Base-by-base conservation (phyloP, 2,329 filamentous ascomycete species). In the Phoma sp. region DNA sequence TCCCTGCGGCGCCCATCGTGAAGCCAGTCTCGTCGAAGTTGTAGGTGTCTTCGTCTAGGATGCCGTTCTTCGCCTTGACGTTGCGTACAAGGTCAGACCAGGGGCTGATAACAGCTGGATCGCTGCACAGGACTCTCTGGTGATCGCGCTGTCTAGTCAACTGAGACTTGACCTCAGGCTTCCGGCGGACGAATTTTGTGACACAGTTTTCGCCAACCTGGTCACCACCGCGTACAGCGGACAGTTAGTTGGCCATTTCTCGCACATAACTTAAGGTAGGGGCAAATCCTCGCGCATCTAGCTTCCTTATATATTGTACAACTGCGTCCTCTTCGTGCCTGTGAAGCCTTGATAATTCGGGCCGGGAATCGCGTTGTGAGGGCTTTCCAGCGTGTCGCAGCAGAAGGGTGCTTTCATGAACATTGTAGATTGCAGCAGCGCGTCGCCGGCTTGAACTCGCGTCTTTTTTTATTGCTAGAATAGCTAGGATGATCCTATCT, bases 71-170 rank as follows among this genome's bases (percentile, higher is more conserved):
- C 2, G 46, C 47, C 25, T 58, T 51, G 12, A 48, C 28, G 21
- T 49, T 46, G 7, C 39, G 47, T 52, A 60, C 53, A 57, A 53
- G 49, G 51, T 53, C 15, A 33, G 57, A 60, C 57, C 36, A 60
- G 45, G 18, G 47, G 18, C 45, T 47, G 20, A 60, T 54, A 51
- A 55, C 32, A 26, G 25, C 54, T 42, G n/a, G n/a, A n/a, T n/a
- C n/a, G n/a, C n/a, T n/a, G n/a, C n/a, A n/a, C n/a, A n/a, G n/a
- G n/a, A n/a, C 56, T 56, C 47, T 53, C 39, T 54, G 29, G 37
- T 43, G 11, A 56, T 56, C 34, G 15, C 37, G 25, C 17, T 21
- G 51, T 45, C 52, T 25, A 33, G 39, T 49, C 7, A 48, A 2
- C 20, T 42, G 34, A 38, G 47, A 43, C 30, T 49, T 51, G 9